Evolutionary conservation across 306 rosid genomes (phyloP), one percentile per base, ranked within the genome.

Genomic region (Ochetophila trinervis): DNA sequence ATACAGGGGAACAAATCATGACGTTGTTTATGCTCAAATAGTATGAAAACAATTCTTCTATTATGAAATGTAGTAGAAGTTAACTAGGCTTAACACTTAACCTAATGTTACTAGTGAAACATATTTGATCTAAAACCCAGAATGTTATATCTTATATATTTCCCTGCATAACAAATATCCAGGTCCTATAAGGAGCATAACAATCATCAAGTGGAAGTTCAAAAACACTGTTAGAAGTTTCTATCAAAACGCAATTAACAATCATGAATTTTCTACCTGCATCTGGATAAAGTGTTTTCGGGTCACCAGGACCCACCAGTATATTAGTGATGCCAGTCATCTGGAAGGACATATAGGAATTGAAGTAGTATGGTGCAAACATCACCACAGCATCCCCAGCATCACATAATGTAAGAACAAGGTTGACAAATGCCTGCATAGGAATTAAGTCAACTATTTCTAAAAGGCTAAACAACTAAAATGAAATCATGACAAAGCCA

Each of bases 291-390:
- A 90, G 96, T 54, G 96, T 86, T 42, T 80, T 65, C 13, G 88
- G 91, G 76, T 86, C 60, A 62, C 94, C 85, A 35, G 87, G 97
- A 62, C 99, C 99, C 19, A 94, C 85, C 52, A 84, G 74, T 77
- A 94, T 94, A 60, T 94, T 49, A 64, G 97, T 94, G 67, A 91
- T 58, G 23, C 97, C 97, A 3, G 97, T 91, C 97, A 91, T 91
- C 77, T 91, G 97, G 83, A 91, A 86, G 64, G 97, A 84, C 96
- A 86, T 91, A 80, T 84, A 91, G 12, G 96, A 73, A 60, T 88
- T 91, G 96, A 91, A 91, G 88, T 91, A 91, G 85, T 91, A 88
- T 6, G 93, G 97, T 53, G 93, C 94, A 76, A 88, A 91, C 96
- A 88, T 81, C 74, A 91, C 91, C 59, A 88, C 97, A 0, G 91